Conservation (phyloP, 495 filamentous ascomycete species). For the Extremus antarcticus region DNA sequence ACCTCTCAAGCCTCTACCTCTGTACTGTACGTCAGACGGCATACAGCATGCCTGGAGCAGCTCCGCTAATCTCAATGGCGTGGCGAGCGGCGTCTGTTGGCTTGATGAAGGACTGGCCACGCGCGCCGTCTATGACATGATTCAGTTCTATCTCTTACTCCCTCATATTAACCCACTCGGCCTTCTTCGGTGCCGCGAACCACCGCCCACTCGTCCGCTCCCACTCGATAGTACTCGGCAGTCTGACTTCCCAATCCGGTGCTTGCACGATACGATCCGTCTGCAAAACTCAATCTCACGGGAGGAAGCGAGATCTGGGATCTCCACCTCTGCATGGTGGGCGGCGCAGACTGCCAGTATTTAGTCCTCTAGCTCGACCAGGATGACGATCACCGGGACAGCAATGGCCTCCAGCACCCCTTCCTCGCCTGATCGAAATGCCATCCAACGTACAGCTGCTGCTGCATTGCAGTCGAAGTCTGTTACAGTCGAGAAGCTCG, state of each 20-base stretch:
- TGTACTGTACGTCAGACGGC: neutral
- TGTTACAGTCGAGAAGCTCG: conserved; percentile 37
- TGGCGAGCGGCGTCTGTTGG: neutral
- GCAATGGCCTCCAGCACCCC: neutral
- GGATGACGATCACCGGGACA: neutral
- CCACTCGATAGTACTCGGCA: too few species aligned
- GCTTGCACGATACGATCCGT: too few species aligned
- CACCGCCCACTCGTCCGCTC: neutral
- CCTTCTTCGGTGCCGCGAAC: neutral
- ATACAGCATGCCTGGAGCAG: neutral
- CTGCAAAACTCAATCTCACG: too few species aligned
- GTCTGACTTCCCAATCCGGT: too few species aligned
- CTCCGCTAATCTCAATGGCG: neutral
- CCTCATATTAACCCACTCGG: neutral
- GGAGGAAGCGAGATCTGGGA: too few species aligned
- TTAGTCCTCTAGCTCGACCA: neutral
- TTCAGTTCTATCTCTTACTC: too few species aligned
- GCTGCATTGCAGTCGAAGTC: conserved; percentile 32
- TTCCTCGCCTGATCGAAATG: conserved; percentile 8
- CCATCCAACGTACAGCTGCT: conserved; percentile 18
- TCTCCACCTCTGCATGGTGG: too few species aligned
- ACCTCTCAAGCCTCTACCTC: neutral
- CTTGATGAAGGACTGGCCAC: neutral
- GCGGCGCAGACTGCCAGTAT: too few species aligned
- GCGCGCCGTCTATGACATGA: neutral